Conservation (phyloP, 2,329 filamentous ascomycete genomes). For the Venturiaceae sp. region DNA sequence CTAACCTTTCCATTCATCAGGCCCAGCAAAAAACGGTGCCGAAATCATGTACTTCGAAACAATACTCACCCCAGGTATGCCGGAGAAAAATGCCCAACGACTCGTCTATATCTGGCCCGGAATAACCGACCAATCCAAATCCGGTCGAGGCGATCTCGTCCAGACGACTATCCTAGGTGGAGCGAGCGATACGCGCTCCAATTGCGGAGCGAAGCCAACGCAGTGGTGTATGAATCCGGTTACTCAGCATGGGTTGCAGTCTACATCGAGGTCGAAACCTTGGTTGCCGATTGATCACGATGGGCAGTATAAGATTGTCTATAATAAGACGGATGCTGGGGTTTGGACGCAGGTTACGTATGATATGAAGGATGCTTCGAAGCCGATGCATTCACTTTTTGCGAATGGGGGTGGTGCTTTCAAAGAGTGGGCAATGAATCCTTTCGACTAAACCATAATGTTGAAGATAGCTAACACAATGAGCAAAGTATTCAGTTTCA, state of each 20-base stretch:
- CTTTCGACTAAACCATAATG: no score
- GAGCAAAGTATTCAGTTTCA: not conserved
- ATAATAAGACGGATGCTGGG: not conserved
- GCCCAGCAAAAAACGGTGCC: not conserved
- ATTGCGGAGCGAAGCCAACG: not conserved
- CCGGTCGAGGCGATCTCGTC: not conserved
- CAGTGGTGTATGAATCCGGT: not conserved
- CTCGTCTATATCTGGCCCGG: not conserved
- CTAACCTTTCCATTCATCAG: no score
- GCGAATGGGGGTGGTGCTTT: not conserved
- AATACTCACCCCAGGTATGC: not conserved
- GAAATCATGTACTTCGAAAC: not conserved
- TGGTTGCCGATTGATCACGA: no score
- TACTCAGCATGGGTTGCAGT: not conserved
- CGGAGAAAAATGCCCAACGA: not conserved
- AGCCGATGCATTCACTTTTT: not conserved
- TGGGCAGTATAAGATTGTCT: not conserved
- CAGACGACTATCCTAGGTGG: no score
- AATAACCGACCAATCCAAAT: not conserved
- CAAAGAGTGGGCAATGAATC: not conserved
- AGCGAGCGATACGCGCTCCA: not conserved
- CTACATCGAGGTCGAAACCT: no score
- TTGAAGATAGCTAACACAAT: no score
- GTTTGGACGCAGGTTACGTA: not conserved
- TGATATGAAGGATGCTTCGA: not conserved